Evolutionary conservation across 179 eudicot genomes (phyloP).

Genomic region (Amaranthus tricolor): DNA sequence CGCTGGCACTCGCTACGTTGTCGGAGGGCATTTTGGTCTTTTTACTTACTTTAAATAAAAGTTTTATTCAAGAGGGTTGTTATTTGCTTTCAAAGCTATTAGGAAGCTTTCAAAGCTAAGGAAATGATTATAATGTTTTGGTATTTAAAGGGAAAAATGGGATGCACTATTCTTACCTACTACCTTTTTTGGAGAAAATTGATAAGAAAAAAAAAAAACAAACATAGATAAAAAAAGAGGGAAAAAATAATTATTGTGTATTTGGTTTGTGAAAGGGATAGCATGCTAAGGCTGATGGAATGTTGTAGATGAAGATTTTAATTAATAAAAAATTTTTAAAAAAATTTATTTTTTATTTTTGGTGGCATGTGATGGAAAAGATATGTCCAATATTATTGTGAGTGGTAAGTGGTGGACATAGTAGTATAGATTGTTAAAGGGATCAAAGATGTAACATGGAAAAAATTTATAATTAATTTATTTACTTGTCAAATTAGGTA

Average conservation of each 20-base stretch:
- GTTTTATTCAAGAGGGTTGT: neutral
- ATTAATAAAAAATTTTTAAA: too few species aligned
- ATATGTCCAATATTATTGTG: neutral
- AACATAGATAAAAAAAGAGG: neutral
- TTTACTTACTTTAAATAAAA: neutral
- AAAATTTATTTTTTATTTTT: too few species aligned
- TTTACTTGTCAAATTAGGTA: too few species aligned
- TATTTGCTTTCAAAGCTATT: slow-evolving; percentile 3
- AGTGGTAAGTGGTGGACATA: neutral
- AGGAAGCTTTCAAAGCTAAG: slow-evolving; percentile 20
- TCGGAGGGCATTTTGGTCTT: slow-evolving; percentile 30
- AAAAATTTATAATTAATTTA: too few species aligned
- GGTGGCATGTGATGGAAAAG: neutral
- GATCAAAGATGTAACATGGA: too few species aligned
- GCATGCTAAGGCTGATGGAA: neutral
- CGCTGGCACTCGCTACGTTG: slow-evolving; percentile 24
- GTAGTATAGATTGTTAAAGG: too few species aligned
- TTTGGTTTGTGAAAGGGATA: slow-evolving; percentile 23
- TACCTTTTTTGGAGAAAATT: slow-evolving; percentile 7
- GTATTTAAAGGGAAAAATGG: slow-evolving; percentile 26
- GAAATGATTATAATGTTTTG: slow-evolving; percentile 6
- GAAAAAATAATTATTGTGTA: neutral
- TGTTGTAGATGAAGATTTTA: neutral
- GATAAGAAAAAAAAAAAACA: neutral
- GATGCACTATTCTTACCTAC: slow-evolving; percentile 28